Evolutionary conservation across 2,329 filamentous ascomycete genomes (phyloP).

Genomic region (Penicillium sp.): DNA sequence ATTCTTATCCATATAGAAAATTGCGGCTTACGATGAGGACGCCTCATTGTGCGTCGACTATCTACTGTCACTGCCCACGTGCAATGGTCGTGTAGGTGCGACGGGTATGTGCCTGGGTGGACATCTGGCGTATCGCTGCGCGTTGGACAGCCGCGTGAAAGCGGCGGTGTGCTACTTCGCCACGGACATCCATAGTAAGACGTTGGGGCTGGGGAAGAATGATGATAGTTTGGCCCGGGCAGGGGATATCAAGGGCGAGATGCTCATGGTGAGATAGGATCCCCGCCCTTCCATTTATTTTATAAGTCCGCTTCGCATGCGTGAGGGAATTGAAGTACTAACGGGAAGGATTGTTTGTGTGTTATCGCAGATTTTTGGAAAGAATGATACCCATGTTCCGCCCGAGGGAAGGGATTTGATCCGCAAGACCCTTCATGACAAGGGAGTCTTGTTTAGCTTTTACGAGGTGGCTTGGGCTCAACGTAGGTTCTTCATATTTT

Average conservation of each 20-base stretch:
- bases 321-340: too few relatives aligned
- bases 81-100: constrained; percentile 68
- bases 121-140: constrained; percentile 66
- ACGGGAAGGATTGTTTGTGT: too few relatives aligned
- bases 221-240: constrained; percentile 57
- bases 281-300: too few relatives aligned
- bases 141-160: constrained; percentile 65
- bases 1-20: constrained; percentile 52
- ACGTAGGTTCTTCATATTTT: too few relatives aligned
- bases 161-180: constrained; percentile 83
- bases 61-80: constrained; percentile 63
- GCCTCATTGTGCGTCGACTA: constrained; percentile 62
- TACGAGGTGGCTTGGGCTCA: constrained; percentile 87
- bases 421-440: constrained; percentile 68
- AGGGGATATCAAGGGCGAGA: constrained; percentile 64
- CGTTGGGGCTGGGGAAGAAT: constrained; percentile 59
- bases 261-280: constrained; percentile 54
- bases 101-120: constrained; percentile 92
- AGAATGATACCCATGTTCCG: constrained; percentile 82
- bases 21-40: constrained; percentile 79
- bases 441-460: constrained; percentile 65
- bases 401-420: constrained; percentile 77
- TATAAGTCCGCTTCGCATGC: too few relatives aligned
- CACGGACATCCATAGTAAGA: constrained; percentile 75
- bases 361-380: constrained; percentile 80